phyloP scores from a whole-genome alignment of 352 stramenopile genomes.

The Phytopythium boreale region DNA sequence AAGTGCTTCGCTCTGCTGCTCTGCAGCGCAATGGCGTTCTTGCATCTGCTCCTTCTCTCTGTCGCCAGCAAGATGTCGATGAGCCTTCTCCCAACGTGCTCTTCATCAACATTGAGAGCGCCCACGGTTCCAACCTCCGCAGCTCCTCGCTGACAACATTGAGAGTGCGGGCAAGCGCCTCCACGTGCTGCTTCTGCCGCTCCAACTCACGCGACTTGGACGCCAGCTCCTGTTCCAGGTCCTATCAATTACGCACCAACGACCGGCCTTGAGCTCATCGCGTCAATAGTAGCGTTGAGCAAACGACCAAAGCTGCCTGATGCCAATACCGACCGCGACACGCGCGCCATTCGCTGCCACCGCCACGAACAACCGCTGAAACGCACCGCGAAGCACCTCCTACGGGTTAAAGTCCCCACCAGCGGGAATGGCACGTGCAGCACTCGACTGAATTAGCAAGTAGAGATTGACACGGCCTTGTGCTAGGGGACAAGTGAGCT shows the following conservation, averaged over 20 bases:
- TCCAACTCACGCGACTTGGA: conserved; percentile 12
- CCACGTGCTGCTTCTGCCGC: conserved; percentile 35
- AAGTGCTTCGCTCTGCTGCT: conserved; percentile 10
- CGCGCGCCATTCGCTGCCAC: conserved; percentile 20
- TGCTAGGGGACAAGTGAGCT: background rate
- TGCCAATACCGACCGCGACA: conserved; percentile 11
- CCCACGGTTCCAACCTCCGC: conserved; percentile 16
- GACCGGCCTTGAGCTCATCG: background rate
- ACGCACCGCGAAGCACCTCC: conserved; percentile 48
- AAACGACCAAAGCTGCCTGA: background rate
- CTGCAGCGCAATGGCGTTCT: background rate
- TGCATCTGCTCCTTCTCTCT: conserved; percentile 19
- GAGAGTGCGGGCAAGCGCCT: conserved; percentile 35
- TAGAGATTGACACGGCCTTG: background rate
- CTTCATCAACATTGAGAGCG: background rate
- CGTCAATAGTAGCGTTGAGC: background rate
- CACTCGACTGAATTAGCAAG: background rate
- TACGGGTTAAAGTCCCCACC: conserved; percentile 6
- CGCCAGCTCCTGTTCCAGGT: conserved; percentile 16
- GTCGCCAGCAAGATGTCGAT: background rate
- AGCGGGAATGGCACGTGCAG: background rate
- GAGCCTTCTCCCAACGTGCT: background rate
- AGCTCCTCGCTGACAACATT: conserved; percentile 49
- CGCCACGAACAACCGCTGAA: conserved; percentile 29
- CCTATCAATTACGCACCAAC: too few relatives aligned